These are phyloP conservation scores for Tylopilus plumbeoviolaceoides DNA, from an alignment of 768 basidiomycete genomes.

Conservation along the genomic window DNA sequence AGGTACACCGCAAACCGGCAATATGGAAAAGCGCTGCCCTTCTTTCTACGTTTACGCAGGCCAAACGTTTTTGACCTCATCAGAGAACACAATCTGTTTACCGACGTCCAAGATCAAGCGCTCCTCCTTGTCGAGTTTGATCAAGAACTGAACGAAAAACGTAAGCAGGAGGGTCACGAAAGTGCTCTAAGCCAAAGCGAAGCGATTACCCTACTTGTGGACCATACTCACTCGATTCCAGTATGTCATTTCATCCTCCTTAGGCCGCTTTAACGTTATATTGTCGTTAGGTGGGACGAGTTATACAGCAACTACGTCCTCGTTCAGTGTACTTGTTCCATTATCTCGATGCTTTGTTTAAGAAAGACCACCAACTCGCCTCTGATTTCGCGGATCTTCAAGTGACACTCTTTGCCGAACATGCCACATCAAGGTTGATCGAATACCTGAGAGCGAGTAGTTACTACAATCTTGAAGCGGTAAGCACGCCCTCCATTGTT, in stretches of 20 bases:
- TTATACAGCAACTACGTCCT: slow-evolving; percentile 79
- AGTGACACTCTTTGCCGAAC: slow-evolving; percentile 91
- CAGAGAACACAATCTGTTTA: slow-evolving; percentile 88
- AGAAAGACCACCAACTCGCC: slow-evolving; percentile 78
- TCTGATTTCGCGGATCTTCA: slow-evolving; percentile 82
- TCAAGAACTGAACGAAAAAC: slow-evolving; percentile 71
- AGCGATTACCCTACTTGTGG: slow-evolving; percentile 83
- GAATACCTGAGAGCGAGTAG: slow-evolving; percentile 90
- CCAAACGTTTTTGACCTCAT: slow-evolving; percentile 95
- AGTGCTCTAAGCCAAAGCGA: slow-evolving; percentile 52
- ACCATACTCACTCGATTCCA: slow-evolving; percentile 95
- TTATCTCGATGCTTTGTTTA: slow-evolving; percentile 87
- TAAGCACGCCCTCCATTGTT: slow-evolving; percentile 25
- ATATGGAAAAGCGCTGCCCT: slow-evolving; percentile 91
- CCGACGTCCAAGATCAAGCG: slow-evolving; percentile 92
- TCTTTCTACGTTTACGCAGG: slow-evolving; percentile 78
- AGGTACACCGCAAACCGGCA: slow-evolving; percentile 88
- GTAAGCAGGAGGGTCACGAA: slow-evolving; percentile 39
- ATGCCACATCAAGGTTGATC: slow-evolving; percentile 70
- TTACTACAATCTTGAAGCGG: slow-evolving; percentile 86
- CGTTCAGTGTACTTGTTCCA: slow-evolving; percentile 83
- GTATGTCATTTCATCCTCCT: slow-evolving; percentile 40
- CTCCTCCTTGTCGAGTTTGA: slow-evolving; percentile 93
- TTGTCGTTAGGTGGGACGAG: slow-evolving; percentile 64
- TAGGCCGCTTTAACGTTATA: background rate